Conservation (phyloP, 2,329 filamentous ascomycete genomes). For the Penicillium sp. region DNA sequence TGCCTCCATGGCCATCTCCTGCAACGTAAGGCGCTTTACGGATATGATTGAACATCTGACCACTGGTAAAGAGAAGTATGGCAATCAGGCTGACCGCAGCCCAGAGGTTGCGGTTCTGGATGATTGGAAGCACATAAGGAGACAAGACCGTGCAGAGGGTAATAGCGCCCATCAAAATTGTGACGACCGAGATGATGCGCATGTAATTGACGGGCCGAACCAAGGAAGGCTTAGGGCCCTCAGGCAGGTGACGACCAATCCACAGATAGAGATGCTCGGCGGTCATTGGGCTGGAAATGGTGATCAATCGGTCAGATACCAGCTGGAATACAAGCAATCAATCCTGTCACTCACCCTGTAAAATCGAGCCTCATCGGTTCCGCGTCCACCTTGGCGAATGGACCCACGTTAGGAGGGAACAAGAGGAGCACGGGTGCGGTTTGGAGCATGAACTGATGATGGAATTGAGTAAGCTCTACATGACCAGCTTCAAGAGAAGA, state of each 20-base stretch:
- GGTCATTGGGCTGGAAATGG: constrained; percentile 53
- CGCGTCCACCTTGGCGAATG: constrained; percentile 63
- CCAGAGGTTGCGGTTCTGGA: constrained; percentile 92
- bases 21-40: constrained; percentile 89
- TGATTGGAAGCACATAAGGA: constrained; percentile 71
- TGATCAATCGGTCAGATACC: constrained; percentile 4
- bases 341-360: constrained; percentile 56
- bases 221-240: constrained; percentile 69
- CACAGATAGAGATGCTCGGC: constrained; percentile 76
- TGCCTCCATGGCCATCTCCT: constrained; percentile 74
- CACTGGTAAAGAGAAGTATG: constrained; percentile 88
- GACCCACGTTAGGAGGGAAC: constrained; percentile 78
- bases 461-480: no score
- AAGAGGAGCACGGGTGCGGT: constrained; percentile 85
- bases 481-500: not conserved
- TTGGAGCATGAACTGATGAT: constrained; percentile 73
- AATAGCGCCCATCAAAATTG: constrained; percentile 61
- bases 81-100: constrained; percentile 80
- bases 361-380: constrained; percentile 82
- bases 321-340: not conserved
- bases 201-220: constrained; percentile 82
- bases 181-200: constrained; percentile 62
- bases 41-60: constrained; percentile 99
- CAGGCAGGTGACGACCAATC: constrained; percentile 72
- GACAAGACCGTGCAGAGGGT: constrained; percentile 66